Conservation (phyloP, 192 early-diverging fungal species). For the Entrophospora sp. region DNA sequence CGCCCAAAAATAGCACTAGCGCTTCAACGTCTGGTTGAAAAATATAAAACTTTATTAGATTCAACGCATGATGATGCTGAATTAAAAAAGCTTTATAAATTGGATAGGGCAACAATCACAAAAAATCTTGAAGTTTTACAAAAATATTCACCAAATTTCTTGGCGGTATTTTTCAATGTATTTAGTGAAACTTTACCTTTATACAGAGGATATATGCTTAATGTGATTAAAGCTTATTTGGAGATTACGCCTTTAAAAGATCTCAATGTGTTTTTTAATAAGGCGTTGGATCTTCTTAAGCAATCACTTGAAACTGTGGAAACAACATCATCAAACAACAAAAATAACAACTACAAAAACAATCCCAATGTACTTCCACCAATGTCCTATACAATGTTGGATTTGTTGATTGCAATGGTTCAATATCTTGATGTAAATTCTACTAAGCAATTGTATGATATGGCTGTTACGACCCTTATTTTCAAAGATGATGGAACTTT, state of each 20-base stretch:
- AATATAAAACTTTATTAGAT: constrained; percentile 36
- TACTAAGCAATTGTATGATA: constrained; percentile 50
- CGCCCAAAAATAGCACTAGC: constrained; percentile 72
- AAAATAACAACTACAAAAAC: no score
- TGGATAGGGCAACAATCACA: constrained; percentile 44
- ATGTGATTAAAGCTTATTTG: constrained; percentile 61
- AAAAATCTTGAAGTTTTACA: constrained; percentile 51
- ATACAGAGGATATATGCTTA: constrained; percentile 55
- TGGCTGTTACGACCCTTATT: constrained; percentile 42
- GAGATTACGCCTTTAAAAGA: constrained; percentile 51
- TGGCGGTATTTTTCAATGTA: constrained; percentile 73
- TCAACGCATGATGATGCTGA: constrained; percentile 33
- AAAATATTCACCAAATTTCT: constrained; percentile 58
- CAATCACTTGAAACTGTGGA: constrained; percentile 50
- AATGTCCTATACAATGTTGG: constrained; percentile 80
- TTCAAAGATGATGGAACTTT: constrained; percentile 60
- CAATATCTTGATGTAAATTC: constrained; percentile 64
- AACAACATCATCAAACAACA: no score
- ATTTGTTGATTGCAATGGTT: constrained; percentile 68
- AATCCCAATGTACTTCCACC: constrained; percentile 56
- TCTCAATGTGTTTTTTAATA: constrained; percentile 54
- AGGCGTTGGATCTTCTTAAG: constrained; percentile 49
- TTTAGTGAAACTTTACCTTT: constrained; percentile 57
- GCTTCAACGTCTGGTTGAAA: constrained; percentile 54
- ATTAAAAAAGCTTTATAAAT: constrained; percentile 35